Evolutionary conservation across 1,284 basidiomycete genomes (phyloP).

Genomic region (Leccinum proliferum): DNA sequence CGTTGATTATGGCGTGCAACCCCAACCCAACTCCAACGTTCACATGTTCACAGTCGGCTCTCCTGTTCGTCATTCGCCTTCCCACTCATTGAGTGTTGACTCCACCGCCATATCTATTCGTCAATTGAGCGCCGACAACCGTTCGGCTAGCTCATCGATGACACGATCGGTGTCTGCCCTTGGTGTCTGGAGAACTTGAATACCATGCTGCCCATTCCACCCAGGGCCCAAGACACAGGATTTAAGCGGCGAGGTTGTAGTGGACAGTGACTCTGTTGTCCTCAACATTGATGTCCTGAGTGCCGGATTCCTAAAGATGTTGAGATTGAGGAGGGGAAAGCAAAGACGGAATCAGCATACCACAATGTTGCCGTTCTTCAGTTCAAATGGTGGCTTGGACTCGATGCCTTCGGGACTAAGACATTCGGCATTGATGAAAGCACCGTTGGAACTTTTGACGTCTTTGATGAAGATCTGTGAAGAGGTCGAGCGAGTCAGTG

Average conservation of each 20-base stretch:
- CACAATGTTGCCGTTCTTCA: conserved; percentile 92
- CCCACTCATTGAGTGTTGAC: too few species aligned
- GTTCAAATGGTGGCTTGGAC: conserved; percentile 89
- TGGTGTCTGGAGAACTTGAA: too few species aligned
- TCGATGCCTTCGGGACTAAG: conserved; percentile 89
- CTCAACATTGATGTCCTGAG: conserved; percentile 92
- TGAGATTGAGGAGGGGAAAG: conserved; percentile 39
- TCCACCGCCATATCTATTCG: too few species aligned
- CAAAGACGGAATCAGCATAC: conserved; percentile 36
- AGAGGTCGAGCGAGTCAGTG: not conserved
- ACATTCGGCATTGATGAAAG: conserved; percentile 95
- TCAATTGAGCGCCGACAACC: too few species aligned
- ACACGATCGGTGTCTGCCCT: too few species aligned
- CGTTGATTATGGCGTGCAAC: too few species aligned
- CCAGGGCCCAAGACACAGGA: too few species aligned
- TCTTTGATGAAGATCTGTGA: conserved; percentile 92
- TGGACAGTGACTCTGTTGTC: conserved; percentile 97
- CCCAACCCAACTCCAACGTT: too few species aligned
- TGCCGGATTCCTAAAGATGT: conserved; percentile 69
- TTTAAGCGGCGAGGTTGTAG: conserved; percentile 54
- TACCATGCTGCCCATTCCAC: too few species aligned
- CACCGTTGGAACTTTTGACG: conserved; percentile 71
- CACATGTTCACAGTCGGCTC: too few species aligned
- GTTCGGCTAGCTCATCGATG: too few species aligned
- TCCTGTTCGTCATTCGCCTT: too few species aligned